Evolutionary conservation across 108 stramenopile genomes (phyloP).

Genomic region (Discostella pseudostelligera): DNA sequence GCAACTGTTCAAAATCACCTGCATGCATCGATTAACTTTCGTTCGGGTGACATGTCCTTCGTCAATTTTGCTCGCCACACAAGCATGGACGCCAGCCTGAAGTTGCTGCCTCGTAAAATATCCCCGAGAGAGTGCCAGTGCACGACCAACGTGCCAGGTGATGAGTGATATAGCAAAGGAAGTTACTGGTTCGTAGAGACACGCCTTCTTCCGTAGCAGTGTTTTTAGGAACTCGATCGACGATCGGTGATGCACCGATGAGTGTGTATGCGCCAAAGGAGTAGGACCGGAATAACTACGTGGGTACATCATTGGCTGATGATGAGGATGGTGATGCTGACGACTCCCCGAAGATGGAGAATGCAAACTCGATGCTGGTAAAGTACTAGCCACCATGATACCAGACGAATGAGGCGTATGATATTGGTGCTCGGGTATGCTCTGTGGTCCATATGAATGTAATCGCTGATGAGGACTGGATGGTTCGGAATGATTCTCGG

Average conservation of each 20-base stretch:
- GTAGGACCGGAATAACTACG: constrained; percentile 12
- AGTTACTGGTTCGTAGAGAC: constrained; percentile 86
- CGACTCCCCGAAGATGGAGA: constrained; percentile 7
- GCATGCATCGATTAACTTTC: constrained; percentile 91
- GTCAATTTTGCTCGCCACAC: constrained; percentile 76
- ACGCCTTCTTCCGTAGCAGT: constrained; percentile 85
- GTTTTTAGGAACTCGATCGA: constrained; percentile 84
- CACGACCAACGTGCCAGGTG: constrained; percentile 85
- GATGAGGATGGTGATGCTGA: constrained; percentile 2
- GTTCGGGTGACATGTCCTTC: constrained; percentile 79
- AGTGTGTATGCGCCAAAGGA: constrained; percentile 6
- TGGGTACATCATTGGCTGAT: constrained; percentile 2
- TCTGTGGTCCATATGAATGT: constrained; percentile 7
- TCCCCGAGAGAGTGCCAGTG: constrained; percentile 67
- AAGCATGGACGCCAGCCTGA: constrained; percentile 82
- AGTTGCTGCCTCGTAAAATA: constrained; percentile 86
- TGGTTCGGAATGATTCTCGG: constrained; percentile 31
- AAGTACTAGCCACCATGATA: not conserved
- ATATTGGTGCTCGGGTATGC: constrained; percentile 14
- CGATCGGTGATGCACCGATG: constrained; percentile 46
- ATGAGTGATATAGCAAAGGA: constrained; percentile 80
- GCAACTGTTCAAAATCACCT: constrained; percentile 88
- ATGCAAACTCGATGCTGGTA: constrained; percentile 7
- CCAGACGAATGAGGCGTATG: not conserved
- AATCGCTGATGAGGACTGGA: constrained; percentile 10